Percentiles rank a stretch among this genome's conserved stretches.
Evolutionary conservation across 2,329 filamentous ascomycete species (phyloP).

Genomic region (Cordyceps tenuipes): DNA sequence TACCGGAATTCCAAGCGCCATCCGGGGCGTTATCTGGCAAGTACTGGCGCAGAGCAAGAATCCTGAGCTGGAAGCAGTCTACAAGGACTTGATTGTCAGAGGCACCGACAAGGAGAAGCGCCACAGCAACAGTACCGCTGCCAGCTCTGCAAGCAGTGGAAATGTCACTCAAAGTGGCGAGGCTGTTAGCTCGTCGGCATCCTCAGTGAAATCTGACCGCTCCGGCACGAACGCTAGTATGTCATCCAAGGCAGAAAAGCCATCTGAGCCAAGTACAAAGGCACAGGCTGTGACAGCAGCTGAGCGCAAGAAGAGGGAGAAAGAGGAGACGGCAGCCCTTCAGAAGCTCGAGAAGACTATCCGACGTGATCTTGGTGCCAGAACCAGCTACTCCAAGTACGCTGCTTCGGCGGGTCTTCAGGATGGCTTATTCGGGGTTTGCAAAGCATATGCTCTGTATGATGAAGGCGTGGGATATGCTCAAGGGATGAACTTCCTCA

Average conservation of each 20-base stretch:
- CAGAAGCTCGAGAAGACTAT: conserved; percentile 87
- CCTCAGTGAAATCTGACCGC: conserved; percentile 72
- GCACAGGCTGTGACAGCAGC: conserved; percentile 54
- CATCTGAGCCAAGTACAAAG: conserved; percentile 55
- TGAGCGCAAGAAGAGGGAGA: conserved; percentile 68
- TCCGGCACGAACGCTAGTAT: conserved; percentile 53
- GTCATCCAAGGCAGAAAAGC: conserved; percentile 52
- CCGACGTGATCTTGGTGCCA: conserved; percentile 78
- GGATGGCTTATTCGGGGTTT: conserved; percentile 88
- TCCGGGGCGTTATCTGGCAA: conserved; percentile 98
- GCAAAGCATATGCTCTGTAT: conserved; percentile 94
- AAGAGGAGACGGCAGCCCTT: conserved; percentile 65
- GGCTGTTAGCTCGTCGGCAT: conserved; percentile 66
- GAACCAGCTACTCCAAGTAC: conserved; percentile 96
- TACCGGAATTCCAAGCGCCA: conserved; percentile 86
- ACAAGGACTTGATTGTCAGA: conserved; percentile 68
- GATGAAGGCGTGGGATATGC: conserved; percentile 94
- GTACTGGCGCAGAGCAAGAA: conserved; percentile 93
- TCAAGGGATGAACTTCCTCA: conserved; percentile 97
- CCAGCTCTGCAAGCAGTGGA: conserved; percentile 45
- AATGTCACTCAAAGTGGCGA: conserved; percentile 54
- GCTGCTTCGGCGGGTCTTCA: conserved; percentile 84
- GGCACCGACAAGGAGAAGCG: conserved; percentile 74
- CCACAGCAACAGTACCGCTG: conserved; percentile 44
- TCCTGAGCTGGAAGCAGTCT: conserved; percentile 79